phyloP scores from a whole-genome alignment of 306 rosid genomes.

The Morella rubra region DNA sequence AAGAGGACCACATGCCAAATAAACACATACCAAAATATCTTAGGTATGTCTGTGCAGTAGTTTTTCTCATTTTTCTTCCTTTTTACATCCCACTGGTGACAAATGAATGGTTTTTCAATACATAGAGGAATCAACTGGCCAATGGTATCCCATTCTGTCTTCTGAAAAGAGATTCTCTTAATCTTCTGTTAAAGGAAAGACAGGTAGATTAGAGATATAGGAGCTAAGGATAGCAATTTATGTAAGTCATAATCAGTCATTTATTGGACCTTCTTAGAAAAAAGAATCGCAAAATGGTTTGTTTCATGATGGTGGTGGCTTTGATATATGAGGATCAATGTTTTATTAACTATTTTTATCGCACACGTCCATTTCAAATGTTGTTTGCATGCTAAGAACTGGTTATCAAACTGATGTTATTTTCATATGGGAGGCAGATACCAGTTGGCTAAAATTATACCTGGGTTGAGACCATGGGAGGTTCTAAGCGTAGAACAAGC shows the following conservation, averaged over 20 bases:
- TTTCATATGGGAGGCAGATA: conserved; percentile 39
- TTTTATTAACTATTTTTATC: not conserved
- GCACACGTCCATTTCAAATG: not conserved
- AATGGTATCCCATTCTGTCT: not conserved
- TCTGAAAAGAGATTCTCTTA: not conserved
- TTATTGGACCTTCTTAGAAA: not conserved
- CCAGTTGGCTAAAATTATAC: conserved; percentile 58
- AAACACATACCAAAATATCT: conserved; percentile 77
- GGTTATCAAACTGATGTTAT: not conserved
- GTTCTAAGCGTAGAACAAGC: conserved; percentile 95
- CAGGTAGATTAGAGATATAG: not conserved
- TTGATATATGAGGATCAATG: not conserved
- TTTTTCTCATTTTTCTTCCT: not conserved
- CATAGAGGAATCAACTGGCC: not conserved
- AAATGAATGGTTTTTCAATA: not conserved
- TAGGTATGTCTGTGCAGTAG: conserved; percentile 49
- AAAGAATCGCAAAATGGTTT: not conserved
- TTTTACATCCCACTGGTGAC: not conserved
- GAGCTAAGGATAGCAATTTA: not conserved
- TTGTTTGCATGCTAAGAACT: not conserved
- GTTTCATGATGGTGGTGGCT: not conserved
- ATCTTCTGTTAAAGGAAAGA: not conserved
- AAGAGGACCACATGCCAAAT: conserved; percentile 79
- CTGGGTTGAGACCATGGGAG: conserved; percentile 97
- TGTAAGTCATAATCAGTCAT: not conserved